Base-by-base conservation (phyloP, 2,329 filamentous ascomycete species). In the Fusarium globosum region DNA sequence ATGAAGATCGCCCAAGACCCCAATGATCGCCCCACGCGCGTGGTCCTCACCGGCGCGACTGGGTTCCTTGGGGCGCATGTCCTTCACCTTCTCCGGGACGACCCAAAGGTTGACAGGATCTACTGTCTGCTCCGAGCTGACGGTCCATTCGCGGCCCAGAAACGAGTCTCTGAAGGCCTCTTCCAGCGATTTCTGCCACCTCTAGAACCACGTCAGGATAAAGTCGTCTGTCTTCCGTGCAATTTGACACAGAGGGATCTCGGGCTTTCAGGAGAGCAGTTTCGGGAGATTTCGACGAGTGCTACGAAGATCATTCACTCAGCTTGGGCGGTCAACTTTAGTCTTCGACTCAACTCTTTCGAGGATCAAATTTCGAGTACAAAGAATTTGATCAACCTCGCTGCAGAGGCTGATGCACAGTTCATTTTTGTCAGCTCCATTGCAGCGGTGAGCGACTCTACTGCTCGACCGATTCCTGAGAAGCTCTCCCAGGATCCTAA, bases 21-120 rank as follows among this genome's bases (percentile, higher is more conserved):
- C 2, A 18, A n/a, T 41, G 2, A 41, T 14, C 36, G 51, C 14
- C 23, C 36, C 11, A 55, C 23, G 0, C 51, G 42, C 1, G 64
- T 79, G 3, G 80, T 90, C 4, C 79, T 93, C 7, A 93, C 91
- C 1, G 91, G 91, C 4, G 87, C 88, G 1, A 93, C 91, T 1
- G 91, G 91, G 2, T 91, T 90, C 4, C 83, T 93, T 0, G 91
- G 91, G 4, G 85, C 88, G 0, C 90, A 92, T 72, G 82, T 91
- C 3, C 72, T 80, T 8, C 48, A 78, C 7, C 38, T 71, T 30
- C 71, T 79, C 12, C 68, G 46, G 0, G 48, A 64, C 3, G 60
- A 76, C n/a, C 2, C 35, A 0, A 7, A 39, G 0, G 14, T 77
- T 2, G 30, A 52, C 1, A 77, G 33, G 30, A 23, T 78, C 0